Conservation (phyloP, 139 green algal genomes). For the Chlamydomonas applanata region DNA sequence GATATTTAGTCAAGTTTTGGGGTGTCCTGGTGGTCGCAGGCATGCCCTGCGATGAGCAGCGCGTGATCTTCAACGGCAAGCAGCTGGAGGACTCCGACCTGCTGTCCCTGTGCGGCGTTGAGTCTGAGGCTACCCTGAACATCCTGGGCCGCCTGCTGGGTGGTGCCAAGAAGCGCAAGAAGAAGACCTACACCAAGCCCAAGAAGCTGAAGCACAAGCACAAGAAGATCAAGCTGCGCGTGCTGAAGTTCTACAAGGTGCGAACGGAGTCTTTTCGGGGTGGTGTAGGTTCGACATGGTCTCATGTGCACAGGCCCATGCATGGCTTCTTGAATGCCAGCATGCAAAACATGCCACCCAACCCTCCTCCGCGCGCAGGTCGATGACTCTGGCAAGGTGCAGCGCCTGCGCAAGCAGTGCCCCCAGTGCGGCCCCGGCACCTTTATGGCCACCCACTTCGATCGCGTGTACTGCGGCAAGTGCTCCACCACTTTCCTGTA, state of each 20-base stretch:
- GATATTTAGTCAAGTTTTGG: no score
- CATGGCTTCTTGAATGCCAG: no score
- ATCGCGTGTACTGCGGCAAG: slow-evolving; percentile 97
- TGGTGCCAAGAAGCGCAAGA: slow-evolving; percentile 99
- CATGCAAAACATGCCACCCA: no score
- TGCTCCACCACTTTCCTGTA: slow-evolving; percentile 72
- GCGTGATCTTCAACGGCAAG: slow-evolving; percentile 78
- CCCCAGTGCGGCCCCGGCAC: slow-evolving; percentile 91
- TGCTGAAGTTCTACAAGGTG: slow-evolving; percentile 82
- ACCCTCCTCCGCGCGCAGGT: slow-evolving; percentile 51
- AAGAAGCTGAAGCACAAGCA: slow-evolving; percentile 99
- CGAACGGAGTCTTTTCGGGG: not conserved
- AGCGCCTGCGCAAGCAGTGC: slow-evolving; percentile 95
- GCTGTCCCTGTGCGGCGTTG: slow-evolving; percentile 72
- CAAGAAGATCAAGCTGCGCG: slow-evolving; percentile 95
- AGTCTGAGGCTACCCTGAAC: slow-evolving; percentile 82
- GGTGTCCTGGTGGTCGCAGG: no score
- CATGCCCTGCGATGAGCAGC: slow-evolving; percentile 67
- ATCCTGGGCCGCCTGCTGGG: slow-evolving; percentile 85
- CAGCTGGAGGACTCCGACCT: slow-evolving; percentile 71
- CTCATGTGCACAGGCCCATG: no score
- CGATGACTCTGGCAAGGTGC: slow-evolving; percentile 95
- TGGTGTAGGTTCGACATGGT: not conserved
- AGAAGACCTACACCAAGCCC: slow-evolving; percentile 99
- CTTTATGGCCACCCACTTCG: slow-evolving; percentile 98